Evolutionary conservation across 768 basidiomycete genomes (phyloP).

Genomic region (Amanita brunnescens): DNA sequence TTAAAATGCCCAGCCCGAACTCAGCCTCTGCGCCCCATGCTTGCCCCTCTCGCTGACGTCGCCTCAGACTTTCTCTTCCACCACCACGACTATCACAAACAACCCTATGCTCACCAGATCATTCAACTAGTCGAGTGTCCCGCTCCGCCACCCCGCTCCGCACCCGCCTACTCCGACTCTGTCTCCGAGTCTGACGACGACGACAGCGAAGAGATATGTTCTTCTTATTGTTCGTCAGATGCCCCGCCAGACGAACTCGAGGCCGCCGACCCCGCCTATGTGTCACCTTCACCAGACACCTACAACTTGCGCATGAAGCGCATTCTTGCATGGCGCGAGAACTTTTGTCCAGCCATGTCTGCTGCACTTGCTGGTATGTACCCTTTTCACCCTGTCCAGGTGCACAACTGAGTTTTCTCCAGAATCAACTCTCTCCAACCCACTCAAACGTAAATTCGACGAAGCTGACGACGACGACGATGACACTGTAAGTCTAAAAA

Average conservation of each 20-base stretch:
- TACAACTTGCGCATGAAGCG: constrained; percentile 51
- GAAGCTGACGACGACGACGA: constrained; percentile 32
- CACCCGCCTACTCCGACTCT: constrained; percentile 28
- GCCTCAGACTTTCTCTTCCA: constrained; percentile 20
- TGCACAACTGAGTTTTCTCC: constrained; percentile 7
- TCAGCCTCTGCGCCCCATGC: constrained; percentile 8
- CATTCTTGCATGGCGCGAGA: constrained; percentile 64
- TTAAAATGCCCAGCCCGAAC: constrained; percentile 8
- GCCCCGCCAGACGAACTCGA: constrained; percentile 28
- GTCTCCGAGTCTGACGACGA: constrained; percentile 21
- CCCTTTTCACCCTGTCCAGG: background rate
- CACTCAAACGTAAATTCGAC: constrained; percentile 45
- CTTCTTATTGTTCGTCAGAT: constrained; percentile 71
- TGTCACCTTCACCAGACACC: constrained; percentile 31
- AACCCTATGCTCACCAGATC: constrained; percentile 49
- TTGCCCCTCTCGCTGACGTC: constrained; percentile 13
- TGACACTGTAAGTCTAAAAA: constrained; percentile 21
- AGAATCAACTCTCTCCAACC: constrained; percentile 24
- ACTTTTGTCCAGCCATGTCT: constrained; percentile 37
- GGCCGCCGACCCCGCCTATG: constrained; percentile 18
- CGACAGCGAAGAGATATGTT: constrained; percentile 34
- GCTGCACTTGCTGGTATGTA: constrained; percentile 32
- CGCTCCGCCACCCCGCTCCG: constrained; percentile 45
- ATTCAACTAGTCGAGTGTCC: constrained; percentile 68
- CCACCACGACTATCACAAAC: constrained; percentile 36